A percentile compares a stretch with the other conserved stretches of the same genome.
phyloP scores from a whole-genome alignment of 169 alveolate species.

The Eimeria brunetti region DNA sequence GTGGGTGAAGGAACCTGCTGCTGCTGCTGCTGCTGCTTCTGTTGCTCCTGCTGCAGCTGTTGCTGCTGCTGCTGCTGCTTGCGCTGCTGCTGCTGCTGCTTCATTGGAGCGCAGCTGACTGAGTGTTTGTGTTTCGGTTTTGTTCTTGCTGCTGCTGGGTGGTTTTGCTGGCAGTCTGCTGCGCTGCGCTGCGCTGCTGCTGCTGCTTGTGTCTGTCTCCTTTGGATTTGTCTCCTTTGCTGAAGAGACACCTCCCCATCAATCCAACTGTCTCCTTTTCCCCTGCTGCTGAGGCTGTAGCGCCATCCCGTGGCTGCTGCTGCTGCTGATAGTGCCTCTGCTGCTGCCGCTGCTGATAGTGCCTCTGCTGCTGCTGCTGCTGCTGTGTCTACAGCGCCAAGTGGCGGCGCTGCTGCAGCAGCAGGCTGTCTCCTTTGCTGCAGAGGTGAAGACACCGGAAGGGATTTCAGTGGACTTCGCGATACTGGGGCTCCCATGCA shows the following conservation, averaged over 20 bases:
- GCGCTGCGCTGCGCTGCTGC: slow-evolving; percentile 15
- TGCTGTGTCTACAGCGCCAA: slow-evolving; percentile 50
- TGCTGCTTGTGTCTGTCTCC: neutral
- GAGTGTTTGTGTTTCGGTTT: neutral
- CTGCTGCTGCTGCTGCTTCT: slow-evolving; percentile 38
- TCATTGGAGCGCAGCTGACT: neutral
- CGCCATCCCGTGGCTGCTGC: no score
- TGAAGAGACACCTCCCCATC: neutral
- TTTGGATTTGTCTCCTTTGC: neutral
- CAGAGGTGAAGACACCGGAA: slow-evolving; percentile 24
- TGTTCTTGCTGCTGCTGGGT: neutral
- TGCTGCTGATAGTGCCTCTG: neutral
- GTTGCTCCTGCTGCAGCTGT: neutral
- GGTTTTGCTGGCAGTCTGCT: no score
- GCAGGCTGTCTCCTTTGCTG: slow-evolving; percentile 29
- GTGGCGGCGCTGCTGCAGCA: slow-evolving; percentile 47
- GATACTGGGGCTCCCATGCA: neutral
- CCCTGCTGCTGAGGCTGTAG: no score
- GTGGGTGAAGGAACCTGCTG: neutral
- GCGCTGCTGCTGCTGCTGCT: neutral
- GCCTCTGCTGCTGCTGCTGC: slow-evolving; percentile 25
- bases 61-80: neutral
- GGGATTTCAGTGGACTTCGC: slow-evolving; percentile 31
- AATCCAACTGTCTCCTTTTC: neutral
- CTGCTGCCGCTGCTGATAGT: neutral